Percentiles rank a stretch among this genome's conserved stretches.
Conservation (phyloP, 176 grass and related monocot genomes). For the Oryza nivara region DNA sequence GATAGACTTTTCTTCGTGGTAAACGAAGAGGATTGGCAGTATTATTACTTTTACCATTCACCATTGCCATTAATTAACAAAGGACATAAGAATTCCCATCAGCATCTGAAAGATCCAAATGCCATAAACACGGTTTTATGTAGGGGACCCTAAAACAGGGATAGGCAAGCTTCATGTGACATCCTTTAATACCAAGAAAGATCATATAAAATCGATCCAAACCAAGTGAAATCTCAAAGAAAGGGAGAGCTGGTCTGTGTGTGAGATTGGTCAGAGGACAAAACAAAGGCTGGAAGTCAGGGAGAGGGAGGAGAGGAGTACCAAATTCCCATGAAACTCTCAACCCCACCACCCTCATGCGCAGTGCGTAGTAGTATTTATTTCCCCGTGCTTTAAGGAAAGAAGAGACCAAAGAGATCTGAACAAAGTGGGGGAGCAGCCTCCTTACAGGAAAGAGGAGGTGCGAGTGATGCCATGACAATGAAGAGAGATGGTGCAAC, state of each 20-base stretch:
- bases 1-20: neutral
- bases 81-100: conserved; percentile 32
- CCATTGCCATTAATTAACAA: conserved; percentile 9
- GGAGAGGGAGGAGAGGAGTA: conserved; percentile 16
- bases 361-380: conserved; percentile 38
- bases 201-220: conserved; percentile 36
- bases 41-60: conserved; percentile 27
- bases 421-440: conserved; percentile 54
- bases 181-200: conserved; percentile 46
- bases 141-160: conserved; percentile 37
- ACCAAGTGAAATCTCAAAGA: conserved; percentile 35
- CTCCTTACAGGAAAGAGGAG: conserved; percentile 22
- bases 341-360: conserved; percentile 48
- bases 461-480: conserved; percentile 42
- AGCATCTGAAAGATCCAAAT: conserved; percentile 42
- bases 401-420: conserved; percentile 64
- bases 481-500: conserved; percentile 45
- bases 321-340: conserved; percentile 48
- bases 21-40: neutral
- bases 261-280: conserved; percentile 38
- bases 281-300: conserved; percentile 33
- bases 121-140: conserved; percentile 20
- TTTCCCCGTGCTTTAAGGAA: conserved; percentile 68
- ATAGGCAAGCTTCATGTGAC: conserved; percentile 51
- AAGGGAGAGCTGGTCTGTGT: neutral